Base-by-base conservation (phyloP, 2,329 filamentous ascomycete genomes). In the Claviceps monticola region DNA sequence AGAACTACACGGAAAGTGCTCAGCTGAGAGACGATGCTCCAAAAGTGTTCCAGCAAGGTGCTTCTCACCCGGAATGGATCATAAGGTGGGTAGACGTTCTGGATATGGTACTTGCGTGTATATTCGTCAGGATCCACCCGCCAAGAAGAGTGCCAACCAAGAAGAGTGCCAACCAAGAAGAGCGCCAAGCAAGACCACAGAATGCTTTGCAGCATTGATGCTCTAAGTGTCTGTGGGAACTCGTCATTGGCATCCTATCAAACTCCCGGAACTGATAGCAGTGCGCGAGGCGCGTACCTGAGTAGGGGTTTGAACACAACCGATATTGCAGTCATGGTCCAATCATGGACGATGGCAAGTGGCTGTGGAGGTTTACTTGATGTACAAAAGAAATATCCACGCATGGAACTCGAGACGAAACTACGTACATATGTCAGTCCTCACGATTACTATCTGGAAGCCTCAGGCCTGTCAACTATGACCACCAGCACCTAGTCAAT, bases 231-330 rank as follows among this genome's bases (percentile, higher is more conserved):
- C 79, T 57, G 9, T 9, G 90, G 89, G 5, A 94, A 87, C 60
- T 64, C 69, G 65, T 3, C 95, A 95, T 60, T 95, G 90, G 90
- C 90, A 96, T 65, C 86, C 83, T 59, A 95, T 96, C 59, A 80
- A 95, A 56, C 80, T 89, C 36, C 80, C 84, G 54, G 89, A 90
- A 0, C 71, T 96, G 9, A 34, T 34, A 34, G 29, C 29, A 34
- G 57, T 60, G 90, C 90, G 0, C 54, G 95, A 61, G 90, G 90
- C 0, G 84, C 94, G 2, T 96, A 96, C 61, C 83, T 94, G 63
- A 83, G 86, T 42, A 69, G 69, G 11, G 56, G 80, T 1, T 47
- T 57, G 34, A 1, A 1, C 8, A 34, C 45, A 14, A 58, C 56
- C 39, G 23, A 23, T 16, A 1, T 55, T 36, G 23, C 8, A 29